Evolutionary conservation across 164 flowering plant genomes (phyloP).

Genomic region (Protea cynaroides): DNA sequence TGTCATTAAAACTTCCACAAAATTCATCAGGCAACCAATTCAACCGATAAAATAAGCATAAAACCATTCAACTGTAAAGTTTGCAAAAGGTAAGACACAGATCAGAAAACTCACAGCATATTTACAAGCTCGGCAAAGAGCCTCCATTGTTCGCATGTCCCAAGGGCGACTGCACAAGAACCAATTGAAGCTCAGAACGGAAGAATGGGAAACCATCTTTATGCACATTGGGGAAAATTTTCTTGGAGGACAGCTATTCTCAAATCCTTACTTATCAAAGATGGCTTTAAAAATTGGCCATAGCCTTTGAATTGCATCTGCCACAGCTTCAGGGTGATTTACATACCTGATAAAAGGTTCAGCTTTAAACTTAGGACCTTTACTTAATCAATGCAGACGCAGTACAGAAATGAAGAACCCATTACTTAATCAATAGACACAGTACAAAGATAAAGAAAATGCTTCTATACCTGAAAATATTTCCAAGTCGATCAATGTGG

Average conservation of each 20-base stretch:
- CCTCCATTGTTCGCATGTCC: slow-evolving; percentile 98
- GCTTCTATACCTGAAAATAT: slow-evolving; percentile 65
- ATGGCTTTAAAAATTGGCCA: slow-evolving; percentile 95
- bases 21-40: too few relatives aligned
- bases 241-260: neutral
- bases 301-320: slow-evolving; percentile 86
- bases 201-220: neutral
- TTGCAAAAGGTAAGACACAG: neutral
- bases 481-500: slow-evolving; percentile 89
- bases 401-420: neutral
- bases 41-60: neutral
- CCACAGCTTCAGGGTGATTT: slow-evolving; percentile 95
- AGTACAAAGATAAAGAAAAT: neutral
- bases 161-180: slow-evolving; percentile 75
- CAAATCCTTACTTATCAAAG: slow-evolving; percentile 72
- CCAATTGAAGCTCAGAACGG: slow-evolving; percentile 4
- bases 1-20: too few relatives aligned
- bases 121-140: slow-evolving; percentile 98
- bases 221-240: neutral
- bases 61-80: neutral
- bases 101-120: slow-evolving; percentile 72
- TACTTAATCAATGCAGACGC: neutral
- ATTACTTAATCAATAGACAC: too few relatives aligned
- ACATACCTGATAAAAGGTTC: slow-evolving; percentile 57
- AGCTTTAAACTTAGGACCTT: slow-evolving; percentile 1